phyloP scores from a whole-genome alignment of 345 rosid species.

The Eutrema japonicum region DNA sequence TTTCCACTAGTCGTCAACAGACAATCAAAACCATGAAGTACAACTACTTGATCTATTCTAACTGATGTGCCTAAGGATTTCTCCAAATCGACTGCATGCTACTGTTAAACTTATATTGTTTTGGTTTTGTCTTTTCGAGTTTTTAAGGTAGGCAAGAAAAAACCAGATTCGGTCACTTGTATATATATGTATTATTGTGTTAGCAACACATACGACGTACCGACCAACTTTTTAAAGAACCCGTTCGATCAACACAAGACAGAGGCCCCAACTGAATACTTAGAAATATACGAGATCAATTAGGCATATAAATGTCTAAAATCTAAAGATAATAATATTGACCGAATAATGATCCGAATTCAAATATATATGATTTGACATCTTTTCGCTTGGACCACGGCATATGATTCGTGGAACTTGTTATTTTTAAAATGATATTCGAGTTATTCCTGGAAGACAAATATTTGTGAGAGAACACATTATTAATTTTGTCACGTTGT shows the following conservation, averaged over 20 bases:
- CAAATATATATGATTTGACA: conserved; percentile 7
- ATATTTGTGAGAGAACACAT: conserved; percentile 3
- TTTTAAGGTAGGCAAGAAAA: conserved; percentile 14
- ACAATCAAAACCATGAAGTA: not conserved
- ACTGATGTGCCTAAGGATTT: conserved; percentile 3
- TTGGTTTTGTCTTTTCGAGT: not conserved
- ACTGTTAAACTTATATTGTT: not conserved
- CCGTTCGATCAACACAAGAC: conserved; percentile 25
- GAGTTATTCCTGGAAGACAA: not conserved
- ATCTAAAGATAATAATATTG: not conserved
- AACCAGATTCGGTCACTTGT: conserved; percentile 1
- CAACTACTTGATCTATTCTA: conserved; percentile 1
- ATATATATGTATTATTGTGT: not conserved
- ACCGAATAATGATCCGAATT: conserved; percentile 7
- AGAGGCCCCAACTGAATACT: not conserved
- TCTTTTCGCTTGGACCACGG: conserved; percentile 34
- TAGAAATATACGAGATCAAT: not conserved
- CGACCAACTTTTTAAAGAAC: not conserved
- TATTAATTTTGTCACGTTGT: conserved; percentile 29
- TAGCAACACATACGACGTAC: not conserved
- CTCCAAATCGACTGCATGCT: not conserved
- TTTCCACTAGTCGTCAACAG: not conserved
- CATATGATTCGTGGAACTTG: conserved; percentile 32
- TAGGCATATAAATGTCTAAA: conserved; percentile 9
- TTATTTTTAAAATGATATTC: not conserved